phyloP scores from a whole-genome alignment of 2,329 filamentous ascomycete genomes.

The Epichloe amarillans region DNA sequence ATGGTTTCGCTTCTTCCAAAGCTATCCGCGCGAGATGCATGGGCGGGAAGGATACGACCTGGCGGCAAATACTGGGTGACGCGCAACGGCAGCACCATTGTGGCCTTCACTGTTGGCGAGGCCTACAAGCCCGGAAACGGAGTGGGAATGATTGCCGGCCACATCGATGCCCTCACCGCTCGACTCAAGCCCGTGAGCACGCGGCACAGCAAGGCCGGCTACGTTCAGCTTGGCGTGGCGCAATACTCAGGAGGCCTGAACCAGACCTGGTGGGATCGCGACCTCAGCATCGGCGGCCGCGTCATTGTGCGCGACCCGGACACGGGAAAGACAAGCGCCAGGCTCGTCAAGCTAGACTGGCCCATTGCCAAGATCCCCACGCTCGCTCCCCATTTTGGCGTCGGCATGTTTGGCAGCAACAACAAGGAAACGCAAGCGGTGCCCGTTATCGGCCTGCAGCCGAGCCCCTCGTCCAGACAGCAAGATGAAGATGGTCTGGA shows the following conservation, averaged over 20 bases:
- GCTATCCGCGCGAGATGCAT: slow-evolving; percentile 68
- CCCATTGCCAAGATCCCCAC: slow-evolving; percentile 88
- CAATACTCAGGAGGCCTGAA: slow-evolving; percentile 84
- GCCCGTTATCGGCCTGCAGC: slow-evolving; percentile 79
- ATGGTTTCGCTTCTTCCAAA: slow-evolving; percentile 16
- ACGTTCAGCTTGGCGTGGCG: slow-evolving; percentile 77
- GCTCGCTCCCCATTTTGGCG: slow-evolving; percentile 85
- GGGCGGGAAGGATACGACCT: slow-evolving; percentile 56
- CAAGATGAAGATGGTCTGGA: slow-evolving; percentile 20
- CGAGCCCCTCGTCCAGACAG: slow-evolving; percentile 47
- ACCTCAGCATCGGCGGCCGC: slow-evolving; percentile 78
- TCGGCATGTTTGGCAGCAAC: slow-evolving; percentile 50
- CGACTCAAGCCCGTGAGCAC: slow-evolving; percentile 83
- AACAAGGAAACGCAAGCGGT: slow-evolving; percentile 92
- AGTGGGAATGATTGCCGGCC: slow-evolving; percentile 76
- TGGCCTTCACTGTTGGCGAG: slow-evolving; percentile 73
- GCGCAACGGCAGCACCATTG: slow-evolving; percentile 73
- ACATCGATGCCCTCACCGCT: slow-evolving; percentile 85
- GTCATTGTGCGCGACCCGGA: slow-evolving; percentile 66
- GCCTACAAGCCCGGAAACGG: slow-evolving; percentile 77
- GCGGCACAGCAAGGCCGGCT: slow-evolving; percentile 74
- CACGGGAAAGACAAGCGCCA: slow-evolving; percentile 63
- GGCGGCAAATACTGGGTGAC: slow-evolving; percentile 84
- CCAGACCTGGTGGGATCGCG: slow-evolving; percentile 92
- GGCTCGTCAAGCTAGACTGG: slow-evolving; percentile 85